Conservation (phyloP, 2,329 filamentous ascomycete species). For the Exophiala aquamarina region DNA sequence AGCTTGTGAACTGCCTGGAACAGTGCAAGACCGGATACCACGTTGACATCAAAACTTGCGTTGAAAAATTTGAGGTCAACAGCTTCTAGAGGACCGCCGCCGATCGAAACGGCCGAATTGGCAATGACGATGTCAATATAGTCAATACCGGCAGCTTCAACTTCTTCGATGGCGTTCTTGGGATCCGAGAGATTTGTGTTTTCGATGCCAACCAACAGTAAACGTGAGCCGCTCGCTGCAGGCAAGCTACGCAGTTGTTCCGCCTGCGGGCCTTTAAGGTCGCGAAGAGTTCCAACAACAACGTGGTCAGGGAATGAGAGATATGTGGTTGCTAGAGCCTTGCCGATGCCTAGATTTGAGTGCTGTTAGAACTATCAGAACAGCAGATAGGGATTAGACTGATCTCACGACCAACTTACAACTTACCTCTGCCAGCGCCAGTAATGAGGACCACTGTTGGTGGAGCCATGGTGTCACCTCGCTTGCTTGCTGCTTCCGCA, state of each 20-base stretch:
- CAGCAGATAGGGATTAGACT: not conserved
- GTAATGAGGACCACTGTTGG: not conserved
- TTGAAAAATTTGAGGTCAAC: not conserved
- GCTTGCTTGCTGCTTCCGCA: not conserved
- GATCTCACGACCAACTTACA: not conserved
- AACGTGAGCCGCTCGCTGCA: not conserved
- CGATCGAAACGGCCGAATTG: conserved; percentile 2
- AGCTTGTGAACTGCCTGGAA: not conserved
- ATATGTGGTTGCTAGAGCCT: not conserved
- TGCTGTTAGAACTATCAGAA: not conserved
- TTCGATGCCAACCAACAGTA: not conserved
- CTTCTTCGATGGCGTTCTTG: not conserved
- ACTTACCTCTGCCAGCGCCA: not conserved
- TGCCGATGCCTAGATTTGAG: not conserved
- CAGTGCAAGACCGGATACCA: not conserved
- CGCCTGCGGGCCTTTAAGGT: not conserved
- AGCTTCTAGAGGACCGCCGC: conserved; percentile 1
- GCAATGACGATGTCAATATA: conserved; percentile 1
- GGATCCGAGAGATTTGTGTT: not conserved
- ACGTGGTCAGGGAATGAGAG: not conserved
- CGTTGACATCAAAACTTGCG: not conserved
- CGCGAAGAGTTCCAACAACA: not conserved
- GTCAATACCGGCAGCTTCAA: not conserved
- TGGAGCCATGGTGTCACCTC: not conserved
- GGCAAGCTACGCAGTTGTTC: not conserved